These are phyloP conservation scores for Nakazawaea molendinolei DNA, from an alignment of 805 yeast genomes.

Conservation along the genomic window DNA sequence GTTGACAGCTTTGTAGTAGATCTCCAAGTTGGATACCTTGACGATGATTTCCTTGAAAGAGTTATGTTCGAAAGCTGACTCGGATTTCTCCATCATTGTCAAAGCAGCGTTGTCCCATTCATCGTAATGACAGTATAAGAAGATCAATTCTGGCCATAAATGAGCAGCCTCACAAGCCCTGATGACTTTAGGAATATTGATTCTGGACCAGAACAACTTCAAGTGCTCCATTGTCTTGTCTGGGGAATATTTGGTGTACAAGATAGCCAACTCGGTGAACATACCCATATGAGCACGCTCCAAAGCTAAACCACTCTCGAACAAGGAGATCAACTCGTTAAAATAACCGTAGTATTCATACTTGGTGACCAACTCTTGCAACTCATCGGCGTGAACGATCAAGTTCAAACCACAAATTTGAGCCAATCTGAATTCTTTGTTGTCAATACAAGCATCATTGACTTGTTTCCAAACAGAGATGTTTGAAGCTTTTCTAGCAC, in stretches of 20 bases:
- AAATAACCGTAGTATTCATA: constrained; percentile 90
- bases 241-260: constrained; percentile 88
- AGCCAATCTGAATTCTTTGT: constrained; percentile 91
- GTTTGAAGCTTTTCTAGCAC: constrained; percentile 97
- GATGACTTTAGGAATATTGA: constrained; percentile 95
- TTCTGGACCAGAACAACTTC: constrained; percentile 96
- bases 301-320: constrained; percentile 91
- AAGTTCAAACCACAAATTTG: constrained; percentile 98
- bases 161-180: constrained; percentile 91
- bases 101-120: constrained; percentile 99
- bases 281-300: constrained; percentile 99
- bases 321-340: constrained; percentile 82
- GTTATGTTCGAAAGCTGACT: constrained; percentile 86
- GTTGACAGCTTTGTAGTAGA: constrained; percentile 94
- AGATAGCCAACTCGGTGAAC: constrained; percentile 92
- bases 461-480: constrained; percentile 96
- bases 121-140: constrained; percentile 95
- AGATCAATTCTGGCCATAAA: constrained; percentile 92
- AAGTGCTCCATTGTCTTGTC: constrained; percentile 91
- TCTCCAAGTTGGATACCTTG: constrained; percentile 92
- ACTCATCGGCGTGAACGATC: constrained; percentile 95
- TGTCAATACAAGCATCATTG: constrained; percentile 91
- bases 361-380: constrained; percentile 78
- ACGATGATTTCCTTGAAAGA: constrained; percentile 93
- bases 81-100: constrained; percentile 92